Conservation (phyloP, 371 early-diverging fungal genomes). For the Syncephalastrum sp. region DNA sequence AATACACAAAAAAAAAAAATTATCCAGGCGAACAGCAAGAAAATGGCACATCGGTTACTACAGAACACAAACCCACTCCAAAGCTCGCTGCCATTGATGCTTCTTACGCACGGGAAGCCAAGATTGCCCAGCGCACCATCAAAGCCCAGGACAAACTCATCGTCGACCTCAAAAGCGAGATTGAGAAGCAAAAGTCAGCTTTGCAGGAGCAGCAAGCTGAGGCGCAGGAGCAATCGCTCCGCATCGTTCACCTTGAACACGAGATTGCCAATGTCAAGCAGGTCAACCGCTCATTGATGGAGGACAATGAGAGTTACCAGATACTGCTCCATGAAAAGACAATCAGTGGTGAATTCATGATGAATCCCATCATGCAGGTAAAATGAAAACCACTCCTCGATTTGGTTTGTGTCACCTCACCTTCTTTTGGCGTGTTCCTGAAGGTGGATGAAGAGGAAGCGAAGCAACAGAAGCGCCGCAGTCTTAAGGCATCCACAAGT, state of each 20-base stretch:
- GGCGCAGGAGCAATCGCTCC: slow-evolving; percentile 41
- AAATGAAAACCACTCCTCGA: slow-evolving; percentile 28
- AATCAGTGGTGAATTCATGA: slow-evolving; percentile 77
- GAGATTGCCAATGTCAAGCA: slow-evolving; percentile 64
- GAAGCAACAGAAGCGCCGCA: slow-evolving; percentile 14
- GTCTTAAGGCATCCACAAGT: slow-evolving; percentile 18
- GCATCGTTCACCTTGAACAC: slow-evolving; percentile 50
- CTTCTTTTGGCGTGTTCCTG: not conserved
- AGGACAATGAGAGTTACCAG: slow-evolving; percentile 86
- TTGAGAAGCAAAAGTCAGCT: slow-evolving; percentile 38
- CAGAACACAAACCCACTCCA: slow-evolving; percentile 12
- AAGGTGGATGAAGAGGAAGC: slow-evolving; percentile 6
- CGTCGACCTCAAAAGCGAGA: slow-evolving; percentile 37
- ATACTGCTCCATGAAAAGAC: slow-evolving; percentile 78
- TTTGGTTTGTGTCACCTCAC: slow-evolving; percentile 3
- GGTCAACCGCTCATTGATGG: slow-evolving; percentile 71
- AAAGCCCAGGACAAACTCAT: slow-evolving; percentile 52
- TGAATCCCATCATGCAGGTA: slow-evolving; percentile 60
- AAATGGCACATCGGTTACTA: too few species aligned
- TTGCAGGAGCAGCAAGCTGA: slow-evolving; percentile 40
- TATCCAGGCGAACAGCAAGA: not conserved
- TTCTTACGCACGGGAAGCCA: slow-evolving; percentile 49
- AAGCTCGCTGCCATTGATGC: slow-evolving; percentile 43
- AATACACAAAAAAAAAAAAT: not conserved
- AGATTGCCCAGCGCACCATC: slow-evolving; percentile 51